Base-by-base conservation (phyloP, 1,284 basidiomycete species). In the Trichosporon asahii region DNA sequence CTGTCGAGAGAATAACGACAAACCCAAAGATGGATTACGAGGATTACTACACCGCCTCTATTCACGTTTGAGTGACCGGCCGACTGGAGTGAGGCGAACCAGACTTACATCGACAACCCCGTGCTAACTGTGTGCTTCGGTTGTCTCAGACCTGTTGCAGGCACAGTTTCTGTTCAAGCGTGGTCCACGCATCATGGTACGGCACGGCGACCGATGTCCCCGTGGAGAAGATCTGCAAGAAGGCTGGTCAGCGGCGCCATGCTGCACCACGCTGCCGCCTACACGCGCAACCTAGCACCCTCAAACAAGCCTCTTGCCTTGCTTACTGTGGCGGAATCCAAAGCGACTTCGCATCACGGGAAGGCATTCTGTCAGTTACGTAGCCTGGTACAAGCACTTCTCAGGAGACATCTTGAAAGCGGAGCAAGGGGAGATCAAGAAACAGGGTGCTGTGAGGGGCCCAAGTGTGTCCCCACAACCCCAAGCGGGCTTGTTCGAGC, bases 391-490 rank as follows among this genome's bases (percentile, higher is more conserved):
- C 49, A 53, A 21, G 15, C 18, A 46, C 18, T 9, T 7, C 49
- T 21, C 49, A 25, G 25, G 21, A 53, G 49, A 23, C 49, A 23
- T 23, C 25, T 21, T 53, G 49, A 53, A 53, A 18, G 49, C 49
- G 49, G n/a, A 53, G 49, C 49, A 21, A 53, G 49, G 49, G 49
- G 49, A 21, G 6, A 25, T 21, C n/a, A 6, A 53, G 49, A 53
- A 53, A 53, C 49, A 53, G 49, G 49, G 49, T 53, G 49, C 21
- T 53, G 49, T 53, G 49, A 53, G 49, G 49, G 49, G 49, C 49
- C 49, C 49, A 53, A 53, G 23, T 53, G 49, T 53, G 49, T 53
- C 49, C 49, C 49, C 49, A 53, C 49, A 53, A 21, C 49, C 49
- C 49, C 49, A 21, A 53, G 49, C 49, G 49, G 49, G 49, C 49